Evolutionary conservation across 1,139 yeast species (phyloP), one percentile per base, ranked within the genome.

Genomic region (Meyerozyma sp.): DNA sequence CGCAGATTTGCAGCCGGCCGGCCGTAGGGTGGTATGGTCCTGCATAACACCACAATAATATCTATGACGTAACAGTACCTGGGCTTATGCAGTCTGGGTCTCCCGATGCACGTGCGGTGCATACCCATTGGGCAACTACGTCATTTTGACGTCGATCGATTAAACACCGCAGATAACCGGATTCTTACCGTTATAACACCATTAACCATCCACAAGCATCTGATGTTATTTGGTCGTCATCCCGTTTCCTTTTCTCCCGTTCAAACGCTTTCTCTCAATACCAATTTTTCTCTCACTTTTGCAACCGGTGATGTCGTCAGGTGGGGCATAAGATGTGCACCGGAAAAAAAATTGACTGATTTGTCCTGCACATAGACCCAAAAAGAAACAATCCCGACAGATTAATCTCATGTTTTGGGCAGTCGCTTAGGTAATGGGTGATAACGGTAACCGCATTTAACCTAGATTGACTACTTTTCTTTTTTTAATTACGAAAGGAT

Each of bases 101-200:
- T 34, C 26, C 37, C 26, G 37, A 11, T n/a, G 37, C 37, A 34
- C 37, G 37, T 34, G 37, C 37, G 21, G 37, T 13, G 37, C 37
- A 34, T 34, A 25, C 37, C 8, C 8, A 8, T 23, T 20, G 13
- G n/a, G 11, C 37, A 16, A 21, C 37, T 34, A 34, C 37, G 37
- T 34, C 37, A 34, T 34, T 18, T 34, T 34, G 37, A 34, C 37
- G 37, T 34, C 25, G 37, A 8, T 9, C 8, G 8, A 16, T 8
- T 8, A 30, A 11, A 16, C n/a, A 34, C 25, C 25, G 25, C 37
- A 34, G 37, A 21, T 18, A 18, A 25, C 10, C 37, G n/a, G 16
- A 4, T 11, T 21, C 20, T 10, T 9, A 11, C 26, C 29, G 13
- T 10, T n/a, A 27, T 11, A 11, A 5, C 11, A 5, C 5, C 29